phyloP scores from a whole-genome alignment of 139 green algal species.

The Ulvella scutata region DNA sequence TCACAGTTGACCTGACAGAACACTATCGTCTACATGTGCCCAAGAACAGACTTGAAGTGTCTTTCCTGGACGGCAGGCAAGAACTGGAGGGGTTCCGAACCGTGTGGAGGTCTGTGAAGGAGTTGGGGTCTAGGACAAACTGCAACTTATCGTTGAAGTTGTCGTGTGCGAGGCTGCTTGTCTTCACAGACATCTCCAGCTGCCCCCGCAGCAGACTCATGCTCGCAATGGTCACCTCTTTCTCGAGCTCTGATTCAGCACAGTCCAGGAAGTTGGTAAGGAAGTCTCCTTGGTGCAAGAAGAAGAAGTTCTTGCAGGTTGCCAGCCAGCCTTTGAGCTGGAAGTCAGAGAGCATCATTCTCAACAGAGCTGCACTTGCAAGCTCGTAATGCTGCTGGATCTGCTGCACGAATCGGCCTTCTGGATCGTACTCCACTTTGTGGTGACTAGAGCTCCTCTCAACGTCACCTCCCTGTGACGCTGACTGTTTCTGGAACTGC shows the following conservation, averaged over 20 bases:
- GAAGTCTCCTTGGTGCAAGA: neutral
- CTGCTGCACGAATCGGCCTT: neutral
- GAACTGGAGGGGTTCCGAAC: neutral
- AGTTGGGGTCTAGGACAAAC: neutral
- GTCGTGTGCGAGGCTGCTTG: neutral
- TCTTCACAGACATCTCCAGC: neutral
- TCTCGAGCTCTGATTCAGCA: neutral
- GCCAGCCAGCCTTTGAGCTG: neutral
- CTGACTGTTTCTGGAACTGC: neutral
- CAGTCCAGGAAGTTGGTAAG: neutral
- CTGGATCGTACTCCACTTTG: neutral
- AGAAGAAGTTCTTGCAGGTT: conserved; percentile 3
- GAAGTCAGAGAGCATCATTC: neutral
- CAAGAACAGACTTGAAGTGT: too few species aligned
- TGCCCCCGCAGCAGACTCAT: neutral
- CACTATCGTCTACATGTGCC: neutral
- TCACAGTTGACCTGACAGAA: neutral
- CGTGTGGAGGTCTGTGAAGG: neutral
- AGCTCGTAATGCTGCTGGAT: neutral
- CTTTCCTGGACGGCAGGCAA: too few species aligned
- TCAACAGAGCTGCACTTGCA: neutral
- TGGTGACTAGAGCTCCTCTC: neutral
- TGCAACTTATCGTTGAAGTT: neutral
- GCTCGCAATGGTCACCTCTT: neutral
- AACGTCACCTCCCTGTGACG: neutral